phyloP scores from a whole-genome alignment of 768 basidiomycete genomes.

The Fibroporia radiculosa region DNA sequence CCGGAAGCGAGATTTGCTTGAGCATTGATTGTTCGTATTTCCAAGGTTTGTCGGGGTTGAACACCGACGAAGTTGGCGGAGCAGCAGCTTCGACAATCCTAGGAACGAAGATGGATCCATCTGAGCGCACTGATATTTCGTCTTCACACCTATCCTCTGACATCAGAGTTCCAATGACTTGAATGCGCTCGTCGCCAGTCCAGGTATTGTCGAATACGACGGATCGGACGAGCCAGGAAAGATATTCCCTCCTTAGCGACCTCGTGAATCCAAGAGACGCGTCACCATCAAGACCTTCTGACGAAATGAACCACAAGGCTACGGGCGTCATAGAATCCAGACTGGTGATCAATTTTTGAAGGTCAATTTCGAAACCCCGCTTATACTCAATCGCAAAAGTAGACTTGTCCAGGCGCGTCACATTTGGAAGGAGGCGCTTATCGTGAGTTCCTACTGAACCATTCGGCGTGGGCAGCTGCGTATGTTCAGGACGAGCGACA shows the following conservation, averaged over 20 bases:
- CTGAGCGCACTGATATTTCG: neutral
- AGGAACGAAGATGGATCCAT: neutral
- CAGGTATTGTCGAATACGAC: constrained; percentile 21
- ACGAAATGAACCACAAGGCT: neutral
- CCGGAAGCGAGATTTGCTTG: neutral
- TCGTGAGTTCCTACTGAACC: no score
- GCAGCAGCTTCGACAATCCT: constrained; percentile 1
- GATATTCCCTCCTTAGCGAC: constrained; percentile 24
- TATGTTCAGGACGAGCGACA: no score
- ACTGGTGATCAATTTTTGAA: constrained; percentile 10
- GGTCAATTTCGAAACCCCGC: constrained; percentile 13
- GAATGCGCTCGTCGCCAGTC: neutral
- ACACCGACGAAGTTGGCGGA: neutral
- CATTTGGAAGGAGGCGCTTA: no score
- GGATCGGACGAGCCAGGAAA: constrained; percentile 22
- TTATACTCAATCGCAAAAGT: constrained; percentile 4
- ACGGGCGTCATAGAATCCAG: neutral
- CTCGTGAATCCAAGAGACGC: constrained; percentile 25
- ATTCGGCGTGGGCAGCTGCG: no score
- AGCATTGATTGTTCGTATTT: neutral
- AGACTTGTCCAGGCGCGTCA: neutral
- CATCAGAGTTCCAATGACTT: no score
- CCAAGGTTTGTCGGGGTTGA: constrained; percentile 1
- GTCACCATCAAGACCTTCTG: constrained; percentile 18
- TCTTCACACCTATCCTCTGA: no score